These are phyloP conservation scores for Camellia japonica DNA, from an alignment of 148 eudicot species.

Conservation along the genomic window DNA sequence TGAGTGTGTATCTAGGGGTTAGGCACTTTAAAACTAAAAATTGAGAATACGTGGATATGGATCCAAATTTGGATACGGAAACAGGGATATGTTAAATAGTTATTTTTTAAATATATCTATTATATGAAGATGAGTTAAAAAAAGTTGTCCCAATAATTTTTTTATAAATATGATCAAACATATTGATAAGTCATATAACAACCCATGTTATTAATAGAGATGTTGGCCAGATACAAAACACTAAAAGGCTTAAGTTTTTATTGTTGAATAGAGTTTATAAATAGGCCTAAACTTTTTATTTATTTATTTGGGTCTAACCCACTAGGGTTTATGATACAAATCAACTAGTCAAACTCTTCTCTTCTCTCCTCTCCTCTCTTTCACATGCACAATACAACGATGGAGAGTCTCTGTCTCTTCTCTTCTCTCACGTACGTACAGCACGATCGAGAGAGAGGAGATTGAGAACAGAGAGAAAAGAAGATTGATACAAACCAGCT, in stretches of 20 bases:
- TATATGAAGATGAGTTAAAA: no score
- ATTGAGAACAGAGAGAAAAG: background rate
- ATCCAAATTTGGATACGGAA: no score
- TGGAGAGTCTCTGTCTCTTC: background rate
- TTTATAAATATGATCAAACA: background rate
- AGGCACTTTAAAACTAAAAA: no score
- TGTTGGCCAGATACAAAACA: background rate
- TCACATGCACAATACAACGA: background rate
- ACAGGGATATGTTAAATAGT: no score
- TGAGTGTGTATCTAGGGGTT: no score
- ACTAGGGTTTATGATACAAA: no score
- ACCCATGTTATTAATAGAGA: background rate
- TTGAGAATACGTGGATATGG: no score
- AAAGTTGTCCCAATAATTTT: no score
- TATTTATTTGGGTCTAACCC: no score
- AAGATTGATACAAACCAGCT: background rate
- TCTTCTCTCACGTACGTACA: no score
- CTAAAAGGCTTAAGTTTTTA: background rate
- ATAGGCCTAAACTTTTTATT: background rate
- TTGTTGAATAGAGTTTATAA: background rate
- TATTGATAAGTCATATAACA: background rate
- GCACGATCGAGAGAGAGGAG: background rate
- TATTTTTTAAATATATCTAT: no score
- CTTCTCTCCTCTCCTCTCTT: background rate
- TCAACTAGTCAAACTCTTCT: background rate